Evolutionary conservation across 129 eudicot species (phyloP).

Genomic region (Heracleum sosnowskyi): DNA sequence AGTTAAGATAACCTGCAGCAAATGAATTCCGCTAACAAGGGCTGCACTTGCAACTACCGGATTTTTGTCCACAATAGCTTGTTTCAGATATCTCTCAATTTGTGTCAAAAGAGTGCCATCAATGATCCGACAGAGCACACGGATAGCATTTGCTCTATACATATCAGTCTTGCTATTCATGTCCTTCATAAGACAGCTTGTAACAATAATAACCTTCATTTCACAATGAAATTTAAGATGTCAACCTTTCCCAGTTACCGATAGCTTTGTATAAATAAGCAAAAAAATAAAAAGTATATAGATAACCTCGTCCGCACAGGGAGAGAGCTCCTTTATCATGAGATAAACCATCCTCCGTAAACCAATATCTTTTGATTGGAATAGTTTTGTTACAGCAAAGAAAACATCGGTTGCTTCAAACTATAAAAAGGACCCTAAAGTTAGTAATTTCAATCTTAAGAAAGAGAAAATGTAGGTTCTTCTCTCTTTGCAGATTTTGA

Average conservation of each 20-base stretch:
- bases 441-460: slow-evolving; percentile 9
- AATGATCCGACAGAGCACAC: slow-evolving; percentile 88
- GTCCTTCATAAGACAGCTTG: slow-evolving; percentile 95
- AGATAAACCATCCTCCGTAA: slow-evolving; percentile 88
- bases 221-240: slow-evolving; percentile 12
- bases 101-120: slow-evolving; percentile 92
- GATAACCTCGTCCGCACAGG: slow-evolving; percentile 79
- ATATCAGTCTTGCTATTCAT: slow-evolving; percentile 96
- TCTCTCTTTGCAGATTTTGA: background rate
- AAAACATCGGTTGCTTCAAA: slow-evolving; percentile 92
- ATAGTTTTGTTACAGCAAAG: slow-evolving; percentile 76
- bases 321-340: slow-evolving; percentile 86
- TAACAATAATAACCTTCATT: slow-evolving; percentile 83
- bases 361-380: slow-evolving; percentile 68
- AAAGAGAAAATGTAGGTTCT: background rate
- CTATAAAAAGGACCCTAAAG: slow-evolving; percentile 28
- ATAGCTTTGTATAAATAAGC: background rate
- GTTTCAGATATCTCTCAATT: slow-evolving; percentile 92
- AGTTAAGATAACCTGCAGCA: slow-evolving; percentile 63
- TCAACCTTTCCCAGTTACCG: slow-evolving; percentile 12
- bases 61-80: slow-evolving; percentile 93
- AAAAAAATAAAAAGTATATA: background rate
- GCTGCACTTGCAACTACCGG: slow-evolving; percentile 99
- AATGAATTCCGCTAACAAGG: slow-evolving; percentile 91
- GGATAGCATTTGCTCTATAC: slow-evolving; percentile 94